Evolutionary conservation across 257 asterid genomes (phyloP).

Genomic region (Solanum appendiculatum): DNA sequence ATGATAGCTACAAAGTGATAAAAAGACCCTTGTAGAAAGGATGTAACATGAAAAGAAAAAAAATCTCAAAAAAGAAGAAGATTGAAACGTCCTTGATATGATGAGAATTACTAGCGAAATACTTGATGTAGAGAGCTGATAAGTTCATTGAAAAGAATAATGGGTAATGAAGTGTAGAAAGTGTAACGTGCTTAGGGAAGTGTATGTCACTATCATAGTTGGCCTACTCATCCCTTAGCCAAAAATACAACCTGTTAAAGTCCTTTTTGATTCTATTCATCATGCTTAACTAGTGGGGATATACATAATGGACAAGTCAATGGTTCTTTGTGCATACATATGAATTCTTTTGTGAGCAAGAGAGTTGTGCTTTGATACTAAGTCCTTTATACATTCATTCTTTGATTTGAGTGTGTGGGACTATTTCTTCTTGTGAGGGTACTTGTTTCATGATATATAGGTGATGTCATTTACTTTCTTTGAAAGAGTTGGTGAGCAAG

Average conservation of each 20-base stretch:
- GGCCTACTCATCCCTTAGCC: background rate
- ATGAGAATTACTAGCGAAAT: background rate
- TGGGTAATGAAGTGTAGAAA: background rate
- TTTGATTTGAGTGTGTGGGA: background rate
- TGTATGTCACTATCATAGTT: background rate
- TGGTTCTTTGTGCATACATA: background rate
- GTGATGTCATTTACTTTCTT: background rate
- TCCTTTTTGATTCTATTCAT: background rate
- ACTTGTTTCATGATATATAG: background rate
- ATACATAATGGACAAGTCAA: background rate
- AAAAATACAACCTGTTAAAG: background rate
- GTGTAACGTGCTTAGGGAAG: background rate
- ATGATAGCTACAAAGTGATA: background rate
- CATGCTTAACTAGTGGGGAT: background rate
- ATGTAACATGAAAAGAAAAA: background rate
- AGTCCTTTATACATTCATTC: background rate
- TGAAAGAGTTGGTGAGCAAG: background rate
- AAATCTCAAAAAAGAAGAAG: background rate
- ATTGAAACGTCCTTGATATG: background rate
- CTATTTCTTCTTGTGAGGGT: background rate
- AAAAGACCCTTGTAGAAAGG: too few species aligned
- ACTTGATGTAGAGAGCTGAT: background rate
- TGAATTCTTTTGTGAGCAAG: background rate
- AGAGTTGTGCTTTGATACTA: background rate
- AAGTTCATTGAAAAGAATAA: background rate